Base-by-base conservation (phyloP, 768 basidiomycete genomes). In the Agaricus bisporus region DNA sequence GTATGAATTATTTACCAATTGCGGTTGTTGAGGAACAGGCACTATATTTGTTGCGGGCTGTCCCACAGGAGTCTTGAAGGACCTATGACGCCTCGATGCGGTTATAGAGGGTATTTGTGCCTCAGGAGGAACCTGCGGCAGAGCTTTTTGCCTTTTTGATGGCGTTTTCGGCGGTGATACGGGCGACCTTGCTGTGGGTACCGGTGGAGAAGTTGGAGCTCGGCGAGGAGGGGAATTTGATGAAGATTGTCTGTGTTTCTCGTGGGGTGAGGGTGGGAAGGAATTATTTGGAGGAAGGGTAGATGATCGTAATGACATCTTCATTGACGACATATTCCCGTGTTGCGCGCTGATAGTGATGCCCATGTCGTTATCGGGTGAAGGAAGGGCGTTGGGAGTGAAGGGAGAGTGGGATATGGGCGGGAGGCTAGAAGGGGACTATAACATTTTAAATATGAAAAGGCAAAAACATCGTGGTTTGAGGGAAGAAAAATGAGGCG, bases 331-430 rank as follows among this genome's bases (percentile, higher is more conserved):
- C 20, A 41, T 15, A 18, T 47, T 37, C 26, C 38, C 44, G 9
- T 47, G 51, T 35, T 18, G 29, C 5, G 53, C 22, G 29, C 46
- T 48, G 22, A 48, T 42, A 41, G 48, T 42, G 14, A 54, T 39
- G 14, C 53, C 53, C 53, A 54, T 54, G 14, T 41, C 38, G 45
- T 54, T 46, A n/a, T 41, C 44, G n/a, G 45, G 45, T 25, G 47
- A 45, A 56, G 43, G 20, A 17, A n/a, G 29, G 17, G 22, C 29
- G 58, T 18, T 42, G 48, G n/a, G 32, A 20, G 36, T 14, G 45
- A 26, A 28, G 22, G 41, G 41, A 10, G 46, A 55, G 55, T 55
- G 51, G 17, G 57, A 42, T 12, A 42, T 51, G 49, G 49, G 49
- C 49, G 49, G 49, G 35, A 41, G 49, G 28, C 49, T 35, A 50